phyloP scores from a whole-genome alignment of 2,329 filamentous ascomycete species.

The Exophiala aquamarina region DNA sequence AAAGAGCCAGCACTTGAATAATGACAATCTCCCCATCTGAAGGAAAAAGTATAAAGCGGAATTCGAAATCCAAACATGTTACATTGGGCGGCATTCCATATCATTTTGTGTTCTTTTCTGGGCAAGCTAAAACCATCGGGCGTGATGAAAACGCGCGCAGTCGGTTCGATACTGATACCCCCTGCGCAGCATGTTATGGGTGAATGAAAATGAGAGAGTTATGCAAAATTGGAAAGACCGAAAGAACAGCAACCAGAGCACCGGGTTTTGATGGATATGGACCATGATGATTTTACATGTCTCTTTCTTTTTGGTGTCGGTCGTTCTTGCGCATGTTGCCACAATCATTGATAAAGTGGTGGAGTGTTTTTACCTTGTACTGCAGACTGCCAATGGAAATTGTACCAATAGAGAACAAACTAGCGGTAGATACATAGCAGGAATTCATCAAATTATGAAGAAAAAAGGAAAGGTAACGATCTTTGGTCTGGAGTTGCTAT shows the following conservation, averaged over 20 bases:
- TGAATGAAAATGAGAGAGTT: neutral
- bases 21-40: no score
- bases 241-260: neutral
- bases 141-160: constrained; percentile 1
- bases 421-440: constrained; percentile 19
- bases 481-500: no score
- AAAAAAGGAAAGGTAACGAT: no score
- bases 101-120: neutral
- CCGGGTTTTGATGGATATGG: constrained; percentile 3
- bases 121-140: no score
- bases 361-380: neutral
- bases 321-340: constrained; percentile 8
- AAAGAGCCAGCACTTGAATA: no score
- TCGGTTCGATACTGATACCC: constrained; percentile 2
- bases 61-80: no score
- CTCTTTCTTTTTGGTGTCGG: no score
- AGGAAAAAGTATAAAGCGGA: no score
- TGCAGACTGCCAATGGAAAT: constrained; percentile 10
- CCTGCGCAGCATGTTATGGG: neutral
- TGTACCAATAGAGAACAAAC: constrained; percentile 15
- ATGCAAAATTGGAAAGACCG: neutral
- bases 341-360: constrained; percentile 17
- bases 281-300: neutral
- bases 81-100: constrained; percentile 2
- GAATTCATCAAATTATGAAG: neutral